Percentiles rank a stretch among this genome's conserved stretches.
These are phyloP conservation scores for Pyrenula massariospora DNA, from an alignment of 495 filamentous ascomycete species.

Conservation along the genomic window DNA sequence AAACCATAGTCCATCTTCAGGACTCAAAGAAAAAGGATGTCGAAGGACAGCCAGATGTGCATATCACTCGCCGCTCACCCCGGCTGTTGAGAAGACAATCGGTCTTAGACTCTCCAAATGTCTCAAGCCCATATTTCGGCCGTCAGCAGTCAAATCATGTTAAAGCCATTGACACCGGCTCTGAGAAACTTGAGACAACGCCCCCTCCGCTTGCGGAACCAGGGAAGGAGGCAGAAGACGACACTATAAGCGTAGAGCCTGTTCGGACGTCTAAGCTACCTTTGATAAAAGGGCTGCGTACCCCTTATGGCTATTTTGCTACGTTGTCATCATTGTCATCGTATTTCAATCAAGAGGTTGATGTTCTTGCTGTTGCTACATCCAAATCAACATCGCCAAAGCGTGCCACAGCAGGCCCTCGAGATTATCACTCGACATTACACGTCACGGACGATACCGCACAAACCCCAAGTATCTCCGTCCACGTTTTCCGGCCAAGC, in stretches of 20 bases:
- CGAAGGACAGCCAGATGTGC: neutral
- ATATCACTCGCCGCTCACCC: neutral
- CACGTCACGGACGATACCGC: conserved; percentile 57
- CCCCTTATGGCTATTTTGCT: conserved; percentile 53
- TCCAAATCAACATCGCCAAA: conserved; percentile 38
- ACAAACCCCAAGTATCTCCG: conserved; percentile 31
- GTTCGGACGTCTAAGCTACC: conserved; percentile 6
- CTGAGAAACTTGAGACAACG: no score
- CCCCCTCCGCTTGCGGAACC: neutral
- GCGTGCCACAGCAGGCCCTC: conserved; percentile 51
- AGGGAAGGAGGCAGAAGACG: neutral
- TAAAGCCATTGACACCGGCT: no score
- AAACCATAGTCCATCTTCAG: neutral
- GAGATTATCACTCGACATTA: conserved; percentile 59
- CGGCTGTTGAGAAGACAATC: neutral
- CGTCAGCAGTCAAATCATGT: no score
- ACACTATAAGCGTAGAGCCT: conserved; percentile 16
- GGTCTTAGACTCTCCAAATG: neutral
- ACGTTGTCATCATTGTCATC: conserved; percentile 51
- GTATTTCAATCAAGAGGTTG: conserved; percentile 41
- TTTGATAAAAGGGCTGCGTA: conserved; percentile 38
- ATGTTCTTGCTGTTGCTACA: conserved; percentile 58
- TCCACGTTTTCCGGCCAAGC: conserved; percentile 65
- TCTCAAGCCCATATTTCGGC: neutral
- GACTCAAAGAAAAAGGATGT: neutral